Percentiles rank a stretch among this genome's conserved stretches.
These are phyloP conservation scores for Pseudocercospora vitis DNA, from an alignment of 2,329 filamentous ascomycete genomes.

Conservation along the genomic window DNA sequence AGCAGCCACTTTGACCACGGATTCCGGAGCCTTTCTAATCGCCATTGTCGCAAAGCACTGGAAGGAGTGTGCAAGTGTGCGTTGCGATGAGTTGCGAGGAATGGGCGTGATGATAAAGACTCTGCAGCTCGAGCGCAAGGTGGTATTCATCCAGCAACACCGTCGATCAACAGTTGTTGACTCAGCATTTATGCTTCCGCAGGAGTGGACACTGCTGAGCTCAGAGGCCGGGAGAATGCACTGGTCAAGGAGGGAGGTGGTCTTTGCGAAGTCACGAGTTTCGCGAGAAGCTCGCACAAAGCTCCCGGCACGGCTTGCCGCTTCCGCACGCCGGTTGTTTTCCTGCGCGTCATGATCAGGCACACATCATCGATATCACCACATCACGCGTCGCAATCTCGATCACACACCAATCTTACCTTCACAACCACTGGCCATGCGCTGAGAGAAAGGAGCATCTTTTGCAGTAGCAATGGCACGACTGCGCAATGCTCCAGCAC, in stretches of 20 bases:
- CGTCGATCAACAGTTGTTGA: background rate
- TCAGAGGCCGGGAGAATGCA: background rate
- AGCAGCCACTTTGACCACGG: slow-evolving; percentile 32
- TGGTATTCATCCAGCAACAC: slow-evolving; percentile 3
- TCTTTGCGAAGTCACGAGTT: background rate
- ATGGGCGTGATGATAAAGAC: background rate
- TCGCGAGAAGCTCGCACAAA: background rate
- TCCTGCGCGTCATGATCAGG: slow-evolving; percentile 13
- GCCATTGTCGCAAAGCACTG: slow-evolving; percentile 25
- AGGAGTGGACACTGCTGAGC: background rate
- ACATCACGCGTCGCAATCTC: background rate
- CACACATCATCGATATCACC: slow-evolving; percentile 14
- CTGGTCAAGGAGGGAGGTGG: background rate
- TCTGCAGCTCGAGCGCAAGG: background rate
- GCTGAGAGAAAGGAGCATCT: slow-evolving; percentile 5
- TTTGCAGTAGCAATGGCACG: slow-evolving; percentile 28
- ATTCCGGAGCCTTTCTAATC: slow-evolving; percentile 30
- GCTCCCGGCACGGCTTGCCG: background rate
- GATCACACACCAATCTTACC: background rate
- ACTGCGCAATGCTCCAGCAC: slow-evolving; percentile 30
- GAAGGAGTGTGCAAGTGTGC: background rate
- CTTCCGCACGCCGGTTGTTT: slow-evolving; percentile 9
- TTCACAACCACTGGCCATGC: slow-evolving; percentile 5
- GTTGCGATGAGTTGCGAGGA: background rate
- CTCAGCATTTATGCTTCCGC: background rate